Conservation (phyloP, 2,329 filamentous ascomycete genomes). For the Penicillium aurantiogriseum region DNA sequence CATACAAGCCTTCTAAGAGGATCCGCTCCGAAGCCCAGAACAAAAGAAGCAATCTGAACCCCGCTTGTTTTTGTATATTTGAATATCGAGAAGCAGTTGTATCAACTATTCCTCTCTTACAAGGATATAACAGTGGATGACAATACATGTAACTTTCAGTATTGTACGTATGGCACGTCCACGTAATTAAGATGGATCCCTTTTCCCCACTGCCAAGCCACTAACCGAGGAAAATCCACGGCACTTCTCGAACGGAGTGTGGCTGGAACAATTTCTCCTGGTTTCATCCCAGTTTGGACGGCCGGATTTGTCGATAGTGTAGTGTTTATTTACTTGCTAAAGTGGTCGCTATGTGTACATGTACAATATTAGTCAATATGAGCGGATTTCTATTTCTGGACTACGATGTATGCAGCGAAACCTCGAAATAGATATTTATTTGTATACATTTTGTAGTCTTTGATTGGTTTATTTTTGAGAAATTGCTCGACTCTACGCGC, state of each 20-base stretch:
- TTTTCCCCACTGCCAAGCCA: conserved; percentile 13
- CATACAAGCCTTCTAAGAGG: background rate
- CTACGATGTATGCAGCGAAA: background rate
- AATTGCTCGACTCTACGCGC: background rate
- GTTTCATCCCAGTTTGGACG: conserved; percentile 6
- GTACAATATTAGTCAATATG: background rate
- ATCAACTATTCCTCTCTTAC: background rate
- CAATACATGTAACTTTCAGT: background rate
- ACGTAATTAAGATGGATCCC: background rate
- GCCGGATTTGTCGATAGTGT: background rate
- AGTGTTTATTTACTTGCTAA: background rate
- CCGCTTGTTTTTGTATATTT: background rate
- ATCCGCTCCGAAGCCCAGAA: background rate
- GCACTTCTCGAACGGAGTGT: background rate
- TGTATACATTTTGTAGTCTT: background rate
- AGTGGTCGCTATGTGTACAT: background rate
- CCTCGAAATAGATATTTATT: background rate
- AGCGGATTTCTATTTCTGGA: background rate
- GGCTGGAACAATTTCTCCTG: background rate
- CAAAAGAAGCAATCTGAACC: background rate
- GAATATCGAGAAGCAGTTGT: background rate
- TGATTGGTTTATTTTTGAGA: background rate
- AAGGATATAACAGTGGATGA: background rate
- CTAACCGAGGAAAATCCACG: conserved; percentile 7
- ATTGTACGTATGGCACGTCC: background rate